These are phyloP conservation scores for Alternaria incomplexa DNA, from an alignment of 2,329 filamentous ascomycete species.

Conservation along the genomic window DNA sequence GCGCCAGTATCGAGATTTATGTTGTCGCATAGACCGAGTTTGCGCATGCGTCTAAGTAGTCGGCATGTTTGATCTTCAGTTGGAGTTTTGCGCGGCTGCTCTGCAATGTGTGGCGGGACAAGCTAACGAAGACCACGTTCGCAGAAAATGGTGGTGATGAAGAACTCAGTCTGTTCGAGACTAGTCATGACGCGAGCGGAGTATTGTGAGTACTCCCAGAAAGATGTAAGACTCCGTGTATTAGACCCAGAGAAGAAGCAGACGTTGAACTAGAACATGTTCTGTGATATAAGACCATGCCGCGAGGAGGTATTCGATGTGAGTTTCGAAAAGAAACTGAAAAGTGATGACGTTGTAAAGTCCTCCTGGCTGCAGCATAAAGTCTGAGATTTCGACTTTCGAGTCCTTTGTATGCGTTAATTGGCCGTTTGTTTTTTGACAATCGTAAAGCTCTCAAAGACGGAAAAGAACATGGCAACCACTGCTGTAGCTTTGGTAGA, in stretches of 20 bases:
- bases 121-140: neutral
- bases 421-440: neutral
- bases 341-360: neutral
- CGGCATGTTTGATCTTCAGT: neutral
- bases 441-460: neutral
- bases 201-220: neutral
- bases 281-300: too few relatives aligned
- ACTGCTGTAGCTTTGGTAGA: neutral
- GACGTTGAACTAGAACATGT: too few relatives aligned
- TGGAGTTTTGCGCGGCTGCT: neutral
- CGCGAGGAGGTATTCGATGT: accelerated
- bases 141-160: neutral
- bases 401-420: neutral
- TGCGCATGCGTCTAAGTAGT: neutral
- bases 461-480: neutral
- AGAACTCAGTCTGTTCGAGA: neutral
- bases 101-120: neutral
- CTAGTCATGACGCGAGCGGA: neutral
- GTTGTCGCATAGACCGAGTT: neutral
- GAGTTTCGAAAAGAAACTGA: neutral
- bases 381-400: neutral
- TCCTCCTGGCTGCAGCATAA: neutral
- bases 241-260: neutral
- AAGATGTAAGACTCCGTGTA: accelerated
- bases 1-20: neutral